Evolutionary conservation across 1,284 basidiomycete genomes (phyloP).

Genomic region (Rhodotorula sp.): DNA sequence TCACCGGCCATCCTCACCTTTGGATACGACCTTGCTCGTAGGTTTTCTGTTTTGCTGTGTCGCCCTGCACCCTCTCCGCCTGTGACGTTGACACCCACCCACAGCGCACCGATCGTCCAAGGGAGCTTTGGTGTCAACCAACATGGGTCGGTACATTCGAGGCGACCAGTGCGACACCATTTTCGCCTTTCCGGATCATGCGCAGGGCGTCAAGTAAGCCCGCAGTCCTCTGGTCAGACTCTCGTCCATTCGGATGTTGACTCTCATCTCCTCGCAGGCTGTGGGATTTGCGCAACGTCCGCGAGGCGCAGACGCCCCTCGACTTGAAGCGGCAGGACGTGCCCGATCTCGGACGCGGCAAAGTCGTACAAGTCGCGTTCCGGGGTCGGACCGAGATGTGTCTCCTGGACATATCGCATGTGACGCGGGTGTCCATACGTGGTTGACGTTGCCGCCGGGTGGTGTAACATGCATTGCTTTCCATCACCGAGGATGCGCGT

Average conservation of each 20-base stretch:
- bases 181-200: slow-evolving; percentile 30
- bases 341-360: slow-evolving; percentile 6
- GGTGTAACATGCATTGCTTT: no score
- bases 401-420: slow-evolving; percentile 17
- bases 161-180: slow-evolving; percentile 23
- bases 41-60: background rate
- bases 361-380: slow-evolving; percentile 21
- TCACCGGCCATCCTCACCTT: slow-evolving; percentile 13
- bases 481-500: no score
- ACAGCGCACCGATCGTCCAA: slow-evolving; percentile 9
- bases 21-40: slow-evolving; percentile 25
- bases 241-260: no score
- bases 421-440: slow-evolving; percentile 12
- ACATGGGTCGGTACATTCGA: slow-evolving; percentile 32
- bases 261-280: background rate
- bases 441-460: background rate
- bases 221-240: background rate
- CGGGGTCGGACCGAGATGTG: slow-evolving; percentile 19
- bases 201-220: slow-evolving; percentile 29
- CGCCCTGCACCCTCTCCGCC: background rate
- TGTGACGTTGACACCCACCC: background rate
- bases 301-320: background rate
- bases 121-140: slow-evolving; percentile 11
- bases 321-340: slow-evolving; percentile 20
- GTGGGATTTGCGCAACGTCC: slow-evolving; percentile 30